Conservation (phyloP, 176 grass and related monocot species). For the Rhynchospora breviuscula region DNA sequence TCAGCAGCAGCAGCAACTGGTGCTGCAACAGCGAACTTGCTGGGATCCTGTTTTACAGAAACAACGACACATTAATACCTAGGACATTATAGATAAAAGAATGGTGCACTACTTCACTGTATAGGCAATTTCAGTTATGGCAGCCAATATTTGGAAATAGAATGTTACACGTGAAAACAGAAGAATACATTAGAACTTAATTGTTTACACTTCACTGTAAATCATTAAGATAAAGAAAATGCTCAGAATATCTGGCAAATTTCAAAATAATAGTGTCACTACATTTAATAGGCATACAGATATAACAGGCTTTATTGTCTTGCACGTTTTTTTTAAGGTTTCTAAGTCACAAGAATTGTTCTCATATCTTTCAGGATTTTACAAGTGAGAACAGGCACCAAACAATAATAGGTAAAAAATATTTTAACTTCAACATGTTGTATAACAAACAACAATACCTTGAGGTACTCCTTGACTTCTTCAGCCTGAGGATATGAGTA, state of each 20-base stretch:
- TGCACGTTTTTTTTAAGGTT: neutral
- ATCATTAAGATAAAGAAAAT: too few relatives aligned
- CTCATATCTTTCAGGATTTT: neutral
- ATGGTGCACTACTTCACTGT: neutral
- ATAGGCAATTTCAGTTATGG: neutral
- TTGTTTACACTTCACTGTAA: too few relatives aligned
- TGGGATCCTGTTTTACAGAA: slow-evolving; percentile 47
- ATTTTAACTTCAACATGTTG: neutral
- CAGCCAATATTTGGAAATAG: neutral
- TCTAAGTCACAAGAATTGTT: neutral
- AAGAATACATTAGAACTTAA: neutral
- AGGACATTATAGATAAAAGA: neutral
- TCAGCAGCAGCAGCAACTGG: slow-evolving; percentile 33
- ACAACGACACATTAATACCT: neutral
- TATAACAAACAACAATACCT: slow-evolving; percentile 29
- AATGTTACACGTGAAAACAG: neutral
- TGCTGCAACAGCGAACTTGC: slow-evolving; percentile 57
- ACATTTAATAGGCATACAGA: too few relatives aligned
- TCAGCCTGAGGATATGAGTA: slow-evolving; percentile 74
- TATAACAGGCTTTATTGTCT: neutral
- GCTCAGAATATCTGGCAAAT: too few relatives aligned
- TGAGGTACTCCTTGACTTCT: slow-evolving; percentile 80
- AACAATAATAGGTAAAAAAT: neutral
- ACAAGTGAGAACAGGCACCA: neutral
- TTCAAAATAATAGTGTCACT: too few relatives aligned